These are phyloP conservation scores for Aspergillus sclerotiicarbonarius DNA, from an alignment of 495 filamentous ascomycete species.

Conservation along the genomic window DNA sequence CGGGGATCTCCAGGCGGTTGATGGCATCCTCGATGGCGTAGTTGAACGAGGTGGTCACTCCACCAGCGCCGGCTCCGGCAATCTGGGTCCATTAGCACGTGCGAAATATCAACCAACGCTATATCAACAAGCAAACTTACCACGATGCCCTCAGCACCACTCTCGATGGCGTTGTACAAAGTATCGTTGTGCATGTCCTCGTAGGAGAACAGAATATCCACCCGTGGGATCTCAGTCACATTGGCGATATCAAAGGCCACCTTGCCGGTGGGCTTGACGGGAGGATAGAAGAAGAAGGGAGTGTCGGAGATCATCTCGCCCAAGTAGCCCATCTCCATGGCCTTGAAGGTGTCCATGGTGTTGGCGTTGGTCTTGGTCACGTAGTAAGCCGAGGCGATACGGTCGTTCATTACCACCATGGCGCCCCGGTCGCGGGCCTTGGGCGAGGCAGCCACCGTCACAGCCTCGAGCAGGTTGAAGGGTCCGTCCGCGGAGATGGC, in stretches of 20 bases:
- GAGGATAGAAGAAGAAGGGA: constrained; percentile 45
- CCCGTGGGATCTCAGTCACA: constrained; percentile 36
- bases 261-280: constrained; percentile 36
- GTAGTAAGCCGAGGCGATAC: constrained; percentile 46
- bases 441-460: constrained; percentile 40
- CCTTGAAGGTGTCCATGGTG: constrained; percentile 50
- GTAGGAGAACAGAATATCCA: constrained; percentile 40
- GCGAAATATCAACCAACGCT: background rate
- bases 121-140: constrained; percentile 17
- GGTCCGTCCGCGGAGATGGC: constrained; percentile 51
- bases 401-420: constrained; percentile 52
- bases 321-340: constrained; percentile 42
- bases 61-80: constrained; percentile 30
- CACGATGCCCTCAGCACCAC: constrained; percentile 44
- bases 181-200: constrained; percentile 38
- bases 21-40: constrained; percentile 20
- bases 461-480: constrained; percentile 49
- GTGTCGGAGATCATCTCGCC: constrained; percentile 45
- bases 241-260: constrained; percentile 33
- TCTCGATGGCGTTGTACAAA: constrained; percentile 34
- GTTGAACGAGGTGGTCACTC: constrained; percentile 21
- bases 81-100: constrained; percentile 15
- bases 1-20: constrained; percentile 19
- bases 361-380: constrained; percentile 54
- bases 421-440: constrained; percentile 36